These are phyloP conservation scores for Biscogniauxia marginata DNA, from an alignment of 2,329 filamentous ascomycete species.

Conservation along the genomic window DNA sequence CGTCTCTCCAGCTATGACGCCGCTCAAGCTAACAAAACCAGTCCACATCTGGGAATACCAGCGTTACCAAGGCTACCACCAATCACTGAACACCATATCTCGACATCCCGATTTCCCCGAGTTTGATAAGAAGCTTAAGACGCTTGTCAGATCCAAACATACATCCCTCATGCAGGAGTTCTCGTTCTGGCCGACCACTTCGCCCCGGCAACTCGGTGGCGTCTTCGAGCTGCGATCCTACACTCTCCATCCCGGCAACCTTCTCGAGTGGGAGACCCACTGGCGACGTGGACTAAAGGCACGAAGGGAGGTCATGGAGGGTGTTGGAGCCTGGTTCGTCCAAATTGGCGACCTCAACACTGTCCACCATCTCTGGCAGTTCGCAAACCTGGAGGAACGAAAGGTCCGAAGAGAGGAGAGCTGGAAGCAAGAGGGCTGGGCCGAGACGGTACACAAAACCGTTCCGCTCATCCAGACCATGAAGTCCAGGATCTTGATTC, in stretches of 20 bases:
- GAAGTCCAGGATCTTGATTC: slow-evolving; percentile 90
- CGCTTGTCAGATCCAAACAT: slow-evolving; percentile 79
- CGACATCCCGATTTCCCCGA: slow-evolving; percentile 77
- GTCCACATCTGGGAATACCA: slow-evolving; percentile 99
- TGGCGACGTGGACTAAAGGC: slow-evolving; percentile 92
- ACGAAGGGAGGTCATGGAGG: slow-evolving; percentile 95
- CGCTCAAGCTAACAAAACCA: slow-evolving; percentile 38
- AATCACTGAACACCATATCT: slow-evolving; percentile 82
- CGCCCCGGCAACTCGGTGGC: slow-evolving; percentile 85
- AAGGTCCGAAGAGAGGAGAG: slow-evolving; percentile 89
- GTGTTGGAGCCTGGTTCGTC: slow-evolving; percentile 96
- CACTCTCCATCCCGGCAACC: slow-evolving; percentile 90
- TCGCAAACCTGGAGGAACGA: slow-evolving; percentile 92
- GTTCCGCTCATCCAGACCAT: slow-evolving; percentile 95
- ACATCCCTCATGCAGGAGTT: slow-evolving; percentile 98
- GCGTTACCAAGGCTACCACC: slow-evolving; percentile 92
- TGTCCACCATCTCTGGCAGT: slow-evolving; percentile 98
- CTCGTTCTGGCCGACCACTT: slow-evolving; percentile 96
- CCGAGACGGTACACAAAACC: slow-evolving; percentile 96
- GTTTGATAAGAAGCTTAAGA: slow-evolving; percentile 82
- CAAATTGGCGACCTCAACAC: slow-evolving; percentile 98
- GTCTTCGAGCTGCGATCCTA: slow-evolving; percentile 96
- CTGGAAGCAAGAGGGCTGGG: slow-evolving; percentile 94
- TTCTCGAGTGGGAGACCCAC: slow-evolving; percentile 98
- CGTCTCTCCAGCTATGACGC: background rate